These are phyloP conservation scores for Verticillium dahliae DNA, from an alignment of 2,329 filamentous ascomycete genomes.

Conservation along the genomic window DNA sequence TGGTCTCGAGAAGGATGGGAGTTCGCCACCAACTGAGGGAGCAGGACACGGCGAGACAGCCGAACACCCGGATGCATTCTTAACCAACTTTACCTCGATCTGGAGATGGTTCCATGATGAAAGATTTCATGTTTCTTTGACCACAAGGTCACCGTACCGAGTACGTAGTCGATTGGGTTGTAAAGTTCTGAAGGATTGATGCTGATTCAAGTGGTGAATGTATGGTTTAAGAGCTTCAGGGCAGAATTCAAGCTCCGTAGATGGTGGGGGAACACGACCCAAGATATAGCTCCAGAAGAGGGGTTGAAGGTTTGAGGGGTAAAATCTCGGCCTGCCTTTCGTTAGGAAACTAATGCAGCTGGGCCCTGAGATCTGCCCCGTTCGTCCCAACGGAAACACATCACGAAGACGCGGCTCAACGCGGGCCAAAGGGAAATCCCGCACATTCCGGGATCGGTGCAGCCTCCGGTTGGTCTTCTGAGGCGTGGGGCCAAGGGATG, in stretches of 20 bases:
- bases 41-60: constrained; percentile 12
- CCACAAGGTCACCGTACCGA: background rate
- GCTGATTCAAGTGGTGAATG: background rate
- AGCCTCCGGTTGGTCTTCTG: background rate
- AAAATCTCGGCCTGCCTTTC: background rate
- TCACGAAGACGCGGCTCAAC: background rate
- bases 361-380: background rate
- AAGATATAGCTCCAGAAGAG: background rate
- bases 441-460: background rate
- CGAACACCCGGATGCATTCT: constrained; percentile 41
- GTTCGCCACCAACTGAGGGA: background rate
- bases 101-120: constrained; percentile 25
- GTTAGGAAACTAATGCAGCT: background rate
- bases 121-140: constrained; percentile 17
- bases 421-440: background rate
- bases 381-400: background rate
- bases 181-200: background rate
- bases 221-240: background rate
- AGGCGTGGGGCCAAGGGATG: background rate
- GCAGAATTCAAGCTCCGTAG: background rate
- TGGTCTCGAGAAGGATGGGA: background rate
- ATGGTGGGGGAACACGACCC: background rate
- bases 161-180: background rate
- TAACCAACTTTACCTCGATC: constrained; percentile 40
- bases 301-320: background rate